Conservation (phyloP, 1,284 basidiomycete genomes). For the Vanrija pseudolonga region DNA sequence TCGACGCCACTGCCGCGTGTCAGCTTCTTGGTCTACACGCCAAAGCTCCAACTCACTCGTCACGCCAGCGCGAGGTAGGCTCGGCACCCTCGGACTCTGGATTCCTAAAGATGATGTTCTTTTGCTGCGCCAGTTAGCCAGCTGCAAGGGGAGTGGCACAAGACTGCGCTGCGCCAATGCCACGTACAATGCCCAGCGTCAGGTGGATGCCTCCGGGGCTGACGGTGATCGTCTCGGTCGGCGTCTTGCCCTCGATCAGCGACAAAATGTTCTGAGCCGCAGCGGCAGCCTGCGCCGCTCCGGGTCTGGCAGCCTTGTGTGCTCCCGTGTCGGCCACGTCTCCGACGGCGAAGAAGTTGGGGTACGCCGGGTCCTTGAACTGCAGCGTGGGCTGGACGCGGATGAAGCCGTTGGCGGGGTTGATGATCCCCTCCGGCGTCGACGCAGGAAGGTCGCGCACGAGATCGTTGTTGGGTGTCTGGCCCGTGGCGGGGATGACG, state of each 20-base stretch:
- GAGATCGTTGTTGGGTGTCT: slow-evolving; percentile 48
- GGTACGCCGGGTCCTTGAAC: slow-evolving; percentile 47
- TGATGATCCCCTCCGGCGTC: slow-evolving; percentile 14
- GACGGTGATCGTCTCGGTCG: slow-evolving; percentile 2
- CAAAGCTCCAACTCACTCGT: slow-evolving; percentile 14
- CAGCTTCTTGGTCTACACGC: background rate
- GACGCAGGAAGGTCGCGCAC: slow-evolving; percentile 22
- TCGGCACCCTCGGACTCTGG: slow-evolving; percentile 9
- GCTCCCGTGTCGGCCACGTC: slow-evolving; percentile 68
- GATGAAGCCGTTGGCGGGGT: slow-evolving; percentile 39
- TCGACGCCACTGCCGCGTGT: slow-evolving; percentile 8
- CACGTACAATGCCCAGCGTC: slow-evolving; percentile 21
- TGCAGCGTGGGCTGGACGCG: slow-evolving; percentile 48
- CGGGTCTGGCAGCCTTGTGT: slow-evolving; percentile 56
- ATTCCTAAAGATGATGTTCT: slow-evolving; percentile 24
- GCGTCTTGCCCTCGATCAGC: slow-evolving; percentile 18
- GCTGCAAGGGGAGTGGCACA: too few relatives aligned
- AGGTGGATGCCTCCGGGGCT: slow-evolving; percentile 18
- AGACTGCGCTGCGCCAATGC: too few relatives aligned
- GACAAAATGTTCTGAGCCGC: slow-evolving; percentile 38
- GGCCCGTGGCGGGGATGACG: slow-evolving; percentile 47
- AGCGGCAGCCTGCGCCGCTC: slow-evolving; percentile 38
- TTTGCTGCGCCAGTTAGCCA: background rate
- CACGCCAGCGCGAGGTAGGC: slow-evolving; percentile 13
- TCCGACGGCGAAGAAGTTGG: slow-evolving; percentile 64